Conservation (phyloP, 257 asterid species). For the Anisodus acutangulus region DNA sequence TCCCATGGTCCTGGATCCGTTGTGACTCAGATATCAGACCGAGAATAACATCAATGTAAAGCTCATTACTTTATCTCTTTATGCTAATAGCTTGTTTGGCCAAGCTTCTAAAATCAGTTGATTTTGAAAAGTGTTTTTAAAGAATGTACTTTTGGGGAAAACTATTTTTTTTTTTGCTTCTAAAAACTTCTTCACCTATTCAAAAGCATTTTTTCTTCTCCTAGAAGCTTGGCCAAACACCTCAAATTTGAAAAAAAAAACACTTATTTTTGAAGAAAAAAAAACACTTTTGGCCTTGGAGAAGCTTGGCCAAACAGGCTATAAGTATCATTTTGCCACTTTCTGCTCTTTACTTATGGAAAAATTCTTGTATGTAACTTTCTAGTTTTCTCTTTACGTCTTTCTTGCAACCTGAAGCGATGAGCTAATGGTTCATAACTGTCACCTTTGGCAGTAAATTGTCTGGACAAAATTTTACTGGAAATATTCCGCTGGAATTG, state of each 20-base stretch:
- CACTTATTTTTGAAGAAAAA: too few relatives aligned
- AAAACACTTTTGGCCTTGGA: too few relatives aligned
- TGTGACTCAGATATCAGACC: conserved; percentile 83
- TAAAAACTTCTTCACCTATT: too few relatives aligned
- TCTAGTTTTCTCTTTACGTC: conserved; percentile 25
- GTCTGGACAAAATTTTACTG: conserved; percentile 70
- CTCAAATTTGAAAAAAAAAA: too few relatives aligned
- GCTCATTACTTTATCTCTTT: conserved; percentile 30
- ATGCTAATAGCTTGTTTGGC: neutral
- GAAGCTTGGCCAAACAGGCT: too few relatives aligned
- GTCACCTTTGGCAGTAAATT: conserved; percentile 60
- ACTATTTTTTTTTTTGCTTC: too few relatives aligned
- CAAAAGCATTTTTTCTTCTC: too few relatives aligned
- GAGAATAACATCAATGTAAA: conserved; percentile 73
- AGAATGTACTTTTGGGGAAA: too few relatives aligned
- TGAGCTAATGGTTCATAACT: conserved; percentile 24
- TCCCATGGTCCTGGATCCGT: conserved; percentile 92
- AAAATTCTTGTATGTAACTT: neutral
- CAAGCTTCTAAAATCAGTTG: too few relatives aligned
- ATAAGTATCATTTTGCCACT: neutral
- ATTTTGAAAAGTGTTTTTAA: too few relatives aligned
- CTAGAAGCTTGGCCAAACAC: too few relatives aligned
- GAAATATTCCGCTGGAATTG: conserved; percentile 63
- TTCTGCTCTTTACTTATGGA: neutral
- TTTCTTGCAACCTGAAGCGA: neutral